Conservation (phyloP, 768 basidiomycete genomes). For the Leccinum longicurvipes region DNA sequence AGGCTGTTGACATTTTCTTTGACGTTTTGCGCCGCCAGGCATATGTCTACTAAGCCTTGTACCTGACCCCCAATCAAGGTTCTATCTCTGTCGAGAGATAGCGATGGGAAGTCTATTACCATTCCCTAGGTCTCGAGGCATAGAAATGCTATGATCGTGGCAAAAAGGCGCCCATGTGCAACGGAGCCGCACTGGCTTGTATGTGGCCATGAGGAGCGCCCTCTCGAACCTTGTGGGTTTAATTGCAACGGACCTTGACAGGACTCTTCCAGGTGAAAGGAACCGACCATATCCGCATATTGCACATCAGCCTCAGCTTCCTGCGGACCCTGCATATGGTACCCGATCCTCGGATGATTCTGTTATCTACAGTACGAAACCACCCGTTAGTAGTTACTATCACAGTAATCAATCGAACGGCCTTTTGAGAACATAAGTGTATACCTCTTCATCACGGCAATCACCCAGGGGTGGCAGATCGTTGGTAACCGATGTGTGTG, state of each 20-base stretch:
- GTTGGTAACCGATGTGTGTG: neutral
- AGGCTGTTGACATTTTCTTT: neutral
- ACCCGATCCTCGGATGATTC: neutral
- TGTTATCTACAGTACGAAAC: neutral
- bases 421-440: neutral
- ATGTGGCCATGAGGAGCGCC: neutral
- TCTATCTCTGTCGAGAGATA: neutral
- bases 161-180: neutral
- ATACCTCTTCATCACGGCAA: neutral
- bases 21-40: too few species aligned
- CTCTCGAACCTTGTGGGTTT: constrained; percentile 5
- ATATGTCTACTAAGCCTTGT: neutral
- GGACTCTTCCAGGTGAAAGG: neutral
- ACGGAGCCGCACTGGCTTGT: neutral
- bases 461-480: neutral
- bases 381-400: neutral
- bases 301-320: too few species aligned
- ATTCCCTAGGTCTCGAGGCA: neutral
- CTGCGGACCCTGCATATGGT: neutral
- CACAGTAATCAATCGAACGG: neutral
- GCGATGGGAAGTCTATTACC: neutral
- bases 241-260: neutral
- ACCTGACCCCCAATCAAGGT: neutral
- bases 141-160: neutral
- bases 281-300: too few species aligned